These are phyloP conservation scores for Naganishia albida DNA, from an alignment of 1,284 basidiomycete genomes.

Conservation along the genomic window DNA sequence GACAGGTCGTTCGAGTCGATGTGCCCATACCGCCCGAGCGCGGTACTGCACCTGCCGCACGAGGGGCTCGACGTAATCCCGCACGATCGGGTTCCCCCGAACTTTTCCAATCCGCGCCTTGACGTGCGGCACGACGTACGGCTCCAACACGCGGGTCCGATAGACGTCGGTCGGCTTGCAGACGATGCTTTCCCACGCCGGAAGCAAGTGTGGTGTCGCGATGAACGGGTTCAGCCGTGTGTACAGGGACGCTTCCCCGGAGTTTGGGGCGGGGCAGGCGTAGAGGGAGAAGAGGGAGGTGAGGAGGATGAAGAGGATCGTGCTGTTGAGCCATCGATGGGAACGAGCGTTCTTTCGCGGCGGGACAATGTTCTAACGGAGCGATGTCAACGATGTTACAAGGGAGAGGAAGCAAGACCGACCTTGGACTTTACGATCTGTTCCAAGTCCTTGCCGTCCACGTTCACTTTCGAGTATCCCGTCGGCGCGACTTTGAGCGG, in stretches of 20 bases:
- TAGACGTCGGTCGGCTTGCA: slow-evolving; percentile 34
- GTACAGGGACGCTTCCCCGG: slow-evolving; percentile 13
- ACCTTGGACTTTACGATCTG: slow-evolving; percentile 18
- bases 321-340: slow-evolving; percentile 29
- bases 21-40: background rate
- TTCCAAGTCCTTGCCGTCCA: slow-evolving; percentile 15
- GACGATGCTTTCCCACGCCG: slow-evolving; percentile 32
- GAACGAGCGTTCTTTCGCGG: slow-evolving; percentile 10
- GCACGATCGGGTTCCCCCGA: slow-evolving; percentile 25
- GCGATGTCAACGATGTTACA: background rate
- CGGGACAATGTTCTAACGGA: background rate
- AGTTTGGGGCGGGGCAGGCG: slow-evolving; percentile 32
- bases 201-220: slow-evolving; percentile 14
- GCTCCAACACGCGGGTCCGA: slow-evolving; percentile 30
- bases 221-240: slow-evolving; percentile 31
- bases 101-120: slow-evolving; percentile 22
- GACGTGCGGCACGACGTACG: slow-evolving; percentile 33
- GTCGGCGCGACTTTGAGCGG: background rate
- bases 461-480: slow-evolving; percentile 4
- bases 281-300: slow-evolving; percentile 33
- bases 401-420: background rate
- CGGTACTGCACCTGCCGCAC: background rate
- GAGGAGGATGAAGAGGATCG: slow-evolving; percentile 31
- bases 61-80: slow-evolving; percentile 21
- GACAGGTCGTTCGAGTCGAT: slow-evolving; percentile 1